A percentile compares a stretch with the other conserved stretches of the same genome.
phyloP scores from a whole-genome alignment of 2,329 filamentous ascomycete species.

The Cladosporium cucumerinum region DNA sequence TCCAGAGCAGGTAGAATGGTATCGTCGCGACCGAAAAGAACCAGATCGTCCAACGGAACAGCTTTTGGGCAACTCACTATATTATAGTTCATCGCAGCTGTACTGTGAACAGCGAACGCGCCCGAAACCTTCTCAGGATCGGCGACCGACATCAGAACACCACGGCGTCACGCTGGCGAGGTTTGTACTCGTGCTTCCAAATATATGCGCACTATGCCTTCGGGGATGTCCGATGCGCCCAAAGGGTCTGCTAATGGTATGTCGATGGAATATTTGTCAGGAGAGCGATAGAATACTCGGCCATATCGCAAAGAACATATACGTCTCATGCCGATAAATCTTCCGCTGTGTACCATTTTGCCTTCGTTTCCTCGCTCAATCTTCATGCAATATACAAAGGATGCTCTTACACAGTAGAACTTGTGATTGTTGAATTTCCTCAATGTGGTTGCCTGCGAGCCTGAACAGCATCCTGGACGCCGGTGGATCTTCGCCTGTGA shows the following conservation, averaged over 20 bases:
- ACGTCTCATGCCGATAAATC: background rate
- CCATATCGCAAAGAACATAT: background rate
- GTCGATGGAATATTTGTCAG: background rate
- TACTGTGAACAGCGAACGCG: background rate
- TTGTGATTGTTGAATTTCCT: background rate
- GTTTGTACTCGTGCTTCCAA: background rate
- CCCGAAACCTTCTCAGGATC: background rate
- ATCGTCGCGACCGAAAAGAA: background rate
- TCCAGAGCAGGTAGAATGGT: background rate
- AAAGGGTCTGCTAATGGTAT: background rate
- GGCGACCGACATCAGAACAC: background rate
- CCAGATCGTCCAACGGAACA: background rate
- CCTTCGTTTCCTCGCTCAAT: background rate
- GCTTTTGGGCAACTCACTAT: background rate
- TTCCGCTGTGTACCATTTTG: background rate
- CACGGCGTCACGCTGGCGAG: conserved; percentile 5
- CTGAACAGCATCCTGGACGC: background rate
- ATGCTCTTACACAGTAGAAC: background rate
- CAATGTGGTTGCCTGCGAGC: background rate
- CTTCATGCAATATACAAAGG: background rate
- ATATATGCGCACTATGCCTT: background rate
- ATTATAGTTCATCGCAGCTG: background rate
- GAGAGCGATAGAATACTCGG: background rate
- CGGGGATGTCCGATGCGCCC: background rate
- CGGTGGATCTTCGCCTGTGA: background rate